phyloP scores from a whole-genome alignment of 352 stramenopile genomes.

The Globisporangium emineosum region DNA sequence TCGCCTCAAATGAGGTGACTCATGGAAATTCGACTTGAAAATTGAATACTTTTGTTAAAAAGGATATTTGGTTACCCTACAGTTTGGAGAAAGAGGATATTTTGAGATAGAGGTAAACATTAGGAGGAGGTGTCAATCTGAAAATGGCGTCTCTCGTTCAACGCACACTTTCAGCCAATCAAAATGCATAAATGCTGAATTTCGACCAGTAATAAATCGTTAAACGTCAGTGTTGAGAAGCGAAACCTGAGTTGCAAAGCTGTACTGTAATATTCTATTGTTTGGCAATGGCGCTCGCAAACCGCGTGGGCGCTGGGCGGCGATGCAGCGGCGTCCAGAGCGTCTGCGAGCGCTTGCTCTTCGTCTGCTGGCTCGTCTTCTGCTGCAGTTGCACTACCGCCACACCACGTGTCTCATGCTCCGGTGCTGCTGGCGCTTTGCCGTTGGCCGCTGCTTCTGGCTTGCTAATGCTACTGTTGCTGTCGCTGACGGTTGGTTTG shows the following conservation, averaged over 20 bases:
- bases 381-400: not conserved
- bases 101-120: no score
- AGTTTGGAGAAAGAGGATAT: not conserved
- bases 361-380: not conserved
- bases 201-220: not conserved
- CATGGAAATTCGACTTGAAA: not conserved
- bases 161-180: not conserved
- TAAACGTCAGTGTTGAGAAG: not conserved
- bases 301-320: not conserved
- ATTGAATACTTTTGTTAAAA: not conserved
- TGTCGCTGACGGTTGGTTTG: not conserved
- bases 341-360: not conserved
- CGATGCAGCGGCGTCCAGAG: constrained; percentile 32
- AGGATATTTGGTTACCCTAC: no score
- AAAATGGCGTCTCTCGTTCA: not conserved
- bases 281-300: not conserved
- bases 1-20: no score
- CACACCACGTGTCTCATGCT: not conserved
- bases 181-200: not conserved
- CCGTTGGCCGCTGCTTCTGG: not conserved
- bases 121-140: not conserved
- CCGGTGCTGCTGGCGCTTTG: not conserved
- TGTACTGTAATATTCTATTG: no score
- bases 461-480: not conserved
- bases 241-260: not conserved